Percentiles rank a stretch among this genome's conserved stretches.
phyloP scores from a whole-genome alignment of 345 rosid genomes.

The Ceriops zippeliana region DNA sequence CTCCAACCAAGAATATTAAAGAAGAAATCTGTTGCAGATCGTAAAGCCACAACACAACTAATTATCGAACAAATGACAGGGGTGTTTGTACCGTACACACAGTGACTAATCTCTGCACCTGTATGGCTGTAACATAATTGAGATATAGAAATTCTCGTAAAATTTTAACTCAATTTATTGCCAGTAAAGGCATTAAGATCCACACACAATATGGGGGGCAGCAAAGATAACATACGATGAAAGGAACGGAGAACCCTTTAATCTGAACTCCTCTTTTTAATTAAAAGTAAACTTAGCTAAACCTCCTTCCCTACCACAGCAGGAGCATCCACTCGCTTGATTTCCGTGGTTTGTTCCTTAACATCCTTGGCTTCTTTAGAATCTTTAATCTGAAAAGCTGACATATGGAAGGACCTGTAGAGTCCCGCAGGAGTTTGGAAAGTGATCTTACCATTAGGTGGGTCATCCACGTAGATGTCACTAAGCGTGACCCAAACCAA shows the following conservation, averaged over 20 bases:
- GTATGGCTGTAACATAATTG: too few relatives aligned
- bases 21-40: too few relatives aligned
- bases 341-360: constrained; percentile 28
- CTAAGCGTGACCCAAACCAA: constrained; percentile 59
- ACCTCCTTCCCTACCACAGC: constrained; percentile 15
- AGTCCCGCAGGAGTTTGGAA: constrained; percentile 76
- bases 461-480: constrained; percentile 57
- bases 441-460: constrained; percentile 54
- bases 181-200: background rate
- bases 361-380: constrained; percentile 16
- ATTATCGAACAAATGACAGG: too few relatives aligned
- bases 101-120: too few relatives aligned
- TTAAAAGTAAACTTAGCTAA: background rate
- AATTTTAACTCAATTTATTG: too few relatives aligned
- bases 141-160: too few relatives aligned
- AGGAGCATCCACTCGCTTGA: constrained; percentile 22
- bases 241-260: background rate
- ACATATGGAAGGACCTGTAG: constrained; percentile 58
- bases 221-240: background rate
- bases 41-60: too few relatives aligned
- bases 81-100: too few relatives aligned
- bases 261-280: too few relatives aligned
- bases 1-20: too few relatives aligned
- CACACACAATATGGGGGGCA: background rate
- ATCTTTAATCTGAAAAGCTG: constrained; percentile 60